Base-by-base conservation (phyloP, 768 basidiomycete genomes). In the Mrakia blollopis region DNA sequence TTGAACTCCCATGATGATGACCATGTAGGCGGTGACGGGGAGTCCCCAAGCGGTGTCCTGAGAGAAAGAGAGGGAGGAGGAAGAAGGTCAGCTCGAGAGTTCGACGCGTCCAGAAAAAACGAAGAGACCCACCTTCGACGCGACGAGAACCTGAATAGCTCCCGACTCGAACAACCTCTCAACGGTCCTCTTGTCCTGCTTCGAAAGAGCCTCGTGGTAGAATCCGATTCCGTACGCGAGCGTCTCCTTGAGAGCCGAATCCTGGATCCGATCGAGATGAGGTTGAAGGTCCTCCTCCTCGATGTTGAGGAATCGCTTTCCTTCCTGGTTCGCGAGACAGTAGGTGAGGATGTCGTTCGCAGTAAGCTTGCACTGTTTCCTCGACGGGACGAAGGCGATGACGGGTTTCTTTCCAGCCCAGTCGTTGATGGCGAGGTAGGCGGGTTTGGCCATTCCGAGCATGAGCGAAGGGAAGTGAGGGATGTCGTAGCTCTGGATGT, bases 1-100 rank as follows among this genome's bases (percentile, higher is more conserved):
- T 82, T 99, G 97, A 0, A 98, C 94, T n/a, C 96, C 96, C 95
- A 98, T 98, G 80, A 99, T 93, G 82, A 99, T 90, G 61, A 98
- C 95, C 93, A 98, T 97, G 84, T 97, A 95, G 77, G 92, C 90
- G 0, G 93, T 89, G 25, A 97, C 89, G 0, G 97, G 95, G 10
- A 99, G 86, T 81, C 90, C 93, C 97, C 97, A 99, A 0, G 94
- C 93, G 0, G 92, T 94, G 80, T 98, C 97, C 92, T 95, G 75
- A 32, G 60, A 25, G 61, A 63, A 35, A 30, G 67, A 28, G 54
- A 21, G 54, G 30, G 52, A 75, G 35, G 16, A 14, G 28, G 8
- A 39, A 54, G 14, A 28, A 23, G 35, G 7, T 61, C 44, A 35
- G 41, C 14, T 63, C 57, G 8, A 63, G 47, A 41, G 47, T 50